Percentiles rank a stretch among this genome's conserved stretches.
phyloP scores from a whole-genome alignment of 2,329 filamentous ascomycete genomes.

The Pyrenophora seminiperda region DNA sequence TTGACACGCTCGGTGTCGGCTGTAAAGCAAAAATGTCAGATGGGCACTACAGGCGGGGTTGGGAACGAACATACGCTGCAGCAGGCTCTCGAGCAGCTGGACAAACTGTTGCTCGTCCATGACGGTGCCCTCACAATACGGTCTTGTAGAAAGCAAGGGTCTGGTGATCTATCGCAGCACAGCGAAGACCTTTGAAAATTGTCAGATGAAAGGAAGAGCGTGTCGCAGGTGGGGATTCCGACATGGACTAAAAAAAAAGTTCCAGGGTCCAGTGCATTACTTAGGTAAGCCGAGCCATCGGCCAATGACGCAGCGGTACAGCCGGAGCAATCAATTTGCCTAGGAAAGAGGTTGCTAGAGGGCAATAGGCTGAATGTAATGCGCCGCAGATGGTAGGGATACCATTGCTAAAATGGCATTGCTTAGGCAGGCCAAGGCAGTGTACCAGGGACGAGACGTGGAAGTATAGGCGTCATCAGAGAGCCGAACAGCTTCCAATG shows the following conservation, averaged over 20 bases:
- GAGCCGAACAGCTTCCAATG: no score
- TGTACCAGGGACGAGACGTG: no score
- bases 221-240: conserved; percentile 27
- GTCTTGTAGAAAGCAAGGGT: conserved; percentile 30
- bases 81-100: conserved; percentile 82
- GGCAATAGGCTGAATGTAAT: background rate
- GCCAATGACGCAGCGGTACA: conserved; percentile 15
- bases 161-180: conserved; percentile 26
- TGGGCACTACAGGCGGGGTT: conserved; percentile 2
- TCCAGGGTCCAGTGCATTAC: conserved; percentile 20
- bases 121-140: conserved; percentile 32
- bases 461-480: no score
- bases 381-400: background rate
- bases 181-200: conserved; percentile 27
- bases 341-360: background rate
- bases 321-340: conserved; percentile 2
- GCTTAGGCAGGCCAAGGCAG: no score
- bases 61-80: conserved; percentile 75
- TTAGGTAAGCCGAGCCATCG: conserved; percentile 6
- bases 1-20: conserved; percentile 79
- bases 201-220: conserved; percentile 22
- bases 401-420: no score
- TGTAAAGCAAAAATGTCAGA: conserved; percentile 53
- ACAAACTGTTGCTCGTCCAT: conserved; percentile 87
- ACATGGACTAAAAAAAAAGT: conserved; percentile 6